Base-by-base conservation (phyloP, 2,329 filamentous ascomycete genomes). In the Aspergillus bombycis region DNA sequence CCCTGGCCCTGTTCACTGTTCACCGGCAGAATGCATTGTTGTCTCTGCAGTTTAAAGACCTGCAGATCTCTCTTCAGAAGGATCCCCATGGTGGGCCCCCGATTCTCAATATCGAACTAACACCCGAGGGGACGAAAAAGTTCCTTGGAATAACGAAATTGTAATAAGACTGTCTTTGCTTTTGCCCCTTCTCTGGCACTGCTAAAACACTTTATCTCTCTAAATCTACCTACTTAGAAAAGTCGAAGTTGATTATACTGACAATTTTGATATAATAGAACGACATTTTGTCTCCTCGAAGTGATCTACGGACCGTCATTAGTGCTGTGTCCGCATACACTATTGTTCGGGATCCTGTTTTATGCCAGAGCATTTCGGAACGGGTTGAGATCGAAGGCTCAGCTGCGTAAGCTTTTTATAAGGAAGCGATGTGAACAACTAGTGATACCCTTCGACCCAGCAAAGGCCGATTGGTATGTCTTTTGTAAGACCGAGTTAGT, bases 251-350 rank as follows among this genome's bases (percentile, higher is more conserved):
- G 8, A 32, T 32, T 32, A 32, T 32, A 32, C 30, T 32, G 30
- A 32, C 30, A 8, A 9, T 32, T 9, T 32, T 7, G 9, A 32
- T 32, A 9, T 7, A 32, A 38, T 45, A 69, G 68, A 45, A 71
- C 61, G 26, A 71, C 63, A 12, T 71, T 70, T 64, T 34, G 59
- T 52, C 61, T 70, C 36, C 65, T 65, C 7, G 63, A 71, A 53
- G 64, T 71, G 11, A 55, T 71, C 62, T 69, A 68, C n/a, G 57
- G 63, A 4, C 67, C 63, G 30, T 70, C 65, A 38, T 62, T 71
- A 41, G 55, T 70, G 26, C 58, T 71, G 41, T 66, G 63, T 56
- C 65, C 63, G 16, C 56, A 69, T 60, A 62, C 55, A n/a, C 59
- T 68, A 8, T 57, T 68, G 9, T 61, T 65, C 9, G 54, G 60